Base-by-base conservation (phyloP, 345 rosid genomes). In the Excoecaria agallocha region DNA sequence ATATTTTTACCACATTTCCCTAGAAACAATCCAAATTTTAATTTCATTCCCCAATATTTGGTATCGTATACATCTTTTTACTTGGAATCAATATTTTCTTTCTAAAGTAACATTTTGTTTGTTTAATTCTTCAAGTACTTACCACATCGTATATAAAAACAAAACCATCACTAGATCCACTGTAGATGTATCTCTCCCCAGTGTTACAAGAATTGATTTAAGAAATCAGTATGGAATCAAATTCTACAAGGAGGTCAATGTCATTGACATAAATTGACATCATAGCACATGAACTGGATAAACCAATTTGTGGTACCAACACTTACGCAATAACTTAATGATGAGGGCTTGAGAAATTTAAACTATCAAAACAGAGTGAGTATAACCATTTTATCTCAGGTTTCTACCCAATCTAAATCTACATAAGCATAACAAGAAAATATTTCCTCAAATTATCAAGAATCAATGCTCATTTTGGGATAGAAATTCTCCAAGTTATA, bases 101-200 rank as follows among this genome's bases (percentile, higher is more conserved):
- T 30, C 30, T 30, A 30, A 30, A 30, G 30, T 30, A 30, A 30
- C 11, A 52, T 43, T 43, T 43, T 43, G 46, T n/a, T n/a, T n/a
- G n/a, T 43, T 43, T 43, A 8, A 5, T 8, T 43, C 46, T 43
- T 10, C 16, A 35, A 39, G 38, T 0, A 54, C 86, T 12, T 83
- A 89, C 94, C 85, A 89, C 67, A 74, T 89, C 94, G n/a, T 89
- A 89, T 51, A 86, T 82, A 72, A 84, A 83, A 56, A 88, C 86
- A 30, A 71, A 68, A 55, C 43, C 63, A 69, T 89, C 89, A 63
- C 84, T 75, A 8, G 91, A 87, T 66, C 94, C 94, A 1, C 90
- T 89, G 78, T 85, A 88, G 64, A 89, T 89, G 79, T 87, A 88
- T 78, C 81, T 88, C 70, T 86, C 90, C 56, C 88, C 91, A 8